Evolutionary conservation across 192 early-diverging fungal genomes (phyloP), one percentile per base, ranked within the genome.

Genomic region (Entomortierella lignicola): DNA sequence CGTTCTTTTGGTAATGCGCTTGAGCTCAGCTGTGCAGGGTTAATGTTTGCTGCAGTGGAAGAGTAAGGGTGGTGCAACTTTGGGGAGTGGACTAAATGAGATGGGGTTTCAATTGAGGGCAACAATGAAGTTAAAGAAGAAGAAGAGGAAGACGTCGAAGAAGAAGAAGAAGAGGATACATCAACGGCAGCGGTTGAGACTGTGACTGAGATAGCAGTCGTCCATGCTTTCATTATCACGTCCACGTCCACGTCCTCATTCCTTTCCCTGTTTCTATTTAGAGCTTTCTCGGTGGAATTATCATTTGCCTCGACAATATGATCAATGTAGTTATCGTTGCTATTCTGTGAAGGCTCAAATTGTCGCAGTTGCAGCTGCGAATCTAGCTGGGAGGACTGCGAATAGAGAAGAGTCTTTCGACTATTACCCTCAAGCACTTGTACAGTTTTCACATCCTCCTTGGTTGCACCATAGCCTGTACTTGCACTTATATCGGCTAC

Each of bases 61-160:
- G 60, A 61, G 44, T 25, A 44, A 13, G 60, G 31, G 43, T 12
- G 25, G 18, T 39, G 32, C 18, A 23, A 58, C n/a, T 26, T 8
- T 63, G 12, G 60, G 47, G 48, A 17, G 4, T 20, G 31, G 23
- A 31, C 27, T 4, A 37, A 37, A 37, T 37, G 34, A 37, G 34
- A 37, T 37, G 12, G 44, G 17, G 15, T 47, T 4, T 4, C 20
- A 47, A 44, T 18, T 47, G 64, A 42, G 12, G 64, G 44, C 15
- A 47, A 30, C 21, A 50, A 50, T 47, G 60, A 53, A 13, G 48
- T 18, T 17, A 31, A 52, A 18, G 66, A 39, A 20, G 13, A 21
- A 48, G 67, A 53, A 18, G 29, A 69, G 57, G 67, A 42, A 8
- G 47, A 60, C 21, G 34, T 34, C 55, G 68, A 55, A 17, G 39